phyloP scores from a whole-genome alignment of 2,329 filamentous ascomycete genomes.

The Monosporascus cannonballus region DNA sequence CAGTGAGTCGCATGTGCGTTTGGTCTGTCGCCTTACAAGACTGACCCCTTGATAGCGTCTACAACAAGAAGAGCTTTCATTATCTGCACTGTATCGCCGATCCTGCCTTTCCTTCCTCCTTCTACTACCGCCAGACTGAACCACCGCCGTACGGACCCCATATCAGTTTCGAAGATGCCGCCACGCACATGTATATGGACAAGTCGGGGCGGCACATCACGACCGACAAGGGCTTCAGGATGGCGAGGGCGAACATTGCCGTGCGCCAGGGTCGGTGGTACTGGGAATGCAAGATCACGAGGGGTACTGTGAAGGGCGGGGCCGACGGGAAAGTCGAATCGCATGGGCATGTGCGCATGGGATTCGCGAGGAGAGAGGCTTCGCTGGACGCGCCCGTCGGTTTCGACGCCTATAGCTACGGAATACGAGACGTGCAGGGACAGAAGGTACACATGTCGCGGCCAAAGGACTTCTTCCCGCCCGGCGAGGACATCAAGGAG shows the following conservation, averaged over 20 bases:
- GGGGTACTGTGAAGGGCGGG: slow-evolving; percentile 55
- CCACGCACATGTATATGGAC: slow-evolving; percentile 78
- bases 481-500: slow-evolving; percentile 73
- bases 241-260: slow-evolving; percentile 83
- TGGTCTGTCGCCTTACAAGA: neutral
- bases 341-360: slow-evolving; percentile 69
- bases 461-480: slow-evolving; percentile 81
- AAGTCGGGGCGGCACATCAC: slow-evolving; percentile 70
- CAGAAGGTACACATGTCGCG: slow-evolving; percentile 92
- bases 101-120: slow-evolving; percentile 74
- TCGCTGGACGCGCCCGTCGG: slow-evolving; percentile 78
- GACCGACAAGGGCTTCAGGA: slow-evolving; percentile 88
- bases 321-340: slow-evolving; percentile 39
- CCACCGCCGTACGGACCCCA: slow-evolving; percentile 75
- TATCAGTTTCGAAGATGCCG: slow-evolving; percentile 89
- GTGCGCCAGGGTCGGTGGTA: slow-evolving; percentile 87
- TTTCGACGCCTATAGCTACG: slow-evolving; percentile 90
- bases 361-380: slow-evolving; percentile 77
- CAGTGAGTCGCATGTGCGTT: slow-evolving; percentile 41
- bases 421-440: slow-evolving; percentile 80
- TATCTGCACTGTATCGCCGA: slow-evolving; percentile 91
- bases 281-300: slow-evolving; percentile 87
- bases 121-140: slow-evolving; percentile 87
- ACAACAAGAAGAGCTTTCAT: slow-evolving; percentile 69
- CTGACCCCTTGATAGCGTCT: slow-evolving; percentile 36